A percentile compares a stretch with the other conserved stretches of the same genome.
phyloP scores from a whole-genome alignment of 2,329 filamentous ascomycete species.

The Ophiocordyceps camponoti-leonardi region DNA sequence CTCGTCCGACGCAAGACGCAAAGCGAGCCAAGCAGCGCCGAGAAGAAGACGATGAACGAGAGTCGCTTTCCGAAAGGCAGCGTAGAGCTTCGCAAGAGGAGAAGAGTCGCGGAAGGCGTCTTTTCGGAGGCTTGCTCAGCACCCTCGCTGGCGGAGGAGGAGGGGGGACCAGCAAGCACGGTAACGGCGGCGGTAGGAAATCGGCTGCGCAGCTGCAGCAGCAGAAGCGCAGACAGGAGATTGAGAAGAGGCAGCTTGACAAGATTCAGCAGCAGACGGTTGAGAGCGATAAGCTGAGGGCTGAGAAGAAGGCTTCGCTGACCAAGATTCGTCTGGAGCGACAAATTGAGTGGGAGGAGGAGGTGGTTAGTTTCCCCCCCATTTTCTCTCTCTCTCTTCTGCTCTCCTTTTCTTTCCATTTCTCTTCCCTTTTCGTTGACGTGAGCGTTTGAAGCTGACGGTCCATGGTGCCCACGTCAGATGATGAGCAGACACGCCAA shows the following conservation, averaged over 20 bases:
- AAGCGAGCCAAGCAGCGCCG: neutral
- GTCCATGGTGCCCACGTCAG: slow-evolving; percentile 21
- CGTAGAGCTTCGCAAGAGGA: slow-evolving; percentile 40
- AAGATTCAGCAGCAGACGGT: slow-evolving; percentile 56
- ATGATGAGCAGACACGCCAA: slow-evolving; percentile 61
- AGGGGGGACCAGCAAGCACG: too few relatives aligned
- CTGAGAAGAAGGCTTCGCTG: slow-evolving; percentile 47
- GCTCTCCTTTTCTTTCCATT: neutral
- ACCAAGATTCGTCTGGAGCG: slow-evolving; percentile 44
- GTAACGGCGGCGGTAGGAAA: slow-evolving; percentile 31
- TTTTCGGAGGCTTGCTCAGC: slow-evolving; percentile 70
- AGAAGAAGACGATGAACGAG: neutral
- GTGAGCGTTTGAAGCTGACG: neutral
- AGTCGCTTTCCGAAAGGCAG: neutral
- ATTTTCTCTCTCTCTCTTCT: too few relatives aligned
- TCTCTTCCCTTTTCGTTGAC: neutral
- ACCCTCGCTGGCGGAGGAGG: slow-evolving; percentile 40
- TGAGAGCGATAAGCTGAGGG: slow-evolving; percentile 51
- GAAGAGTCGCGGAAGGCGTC: slow-evolving; percentile 64
- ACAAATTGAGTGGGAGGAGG: slow-evolving; percentile 59
- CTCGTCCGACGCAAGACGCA: neutral
- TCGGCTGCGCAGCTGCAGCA: slow-evolving; percentile 35
- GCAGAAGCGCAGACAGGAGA: slow-evolving; percentile 58
- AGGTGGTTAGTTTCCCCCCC: slow-evolving; percentile 37
- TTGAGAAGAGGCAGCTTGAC: slow-evolving; percentile 66